A percentile compares a stretch with the other conserved stretches of the same genome.
These are phyloP conservation scores for Alternaria consortialis DNA, from an alignment of 2,329 filamentous ascomycete genomes.

Conservation along the genomic window DNA sequence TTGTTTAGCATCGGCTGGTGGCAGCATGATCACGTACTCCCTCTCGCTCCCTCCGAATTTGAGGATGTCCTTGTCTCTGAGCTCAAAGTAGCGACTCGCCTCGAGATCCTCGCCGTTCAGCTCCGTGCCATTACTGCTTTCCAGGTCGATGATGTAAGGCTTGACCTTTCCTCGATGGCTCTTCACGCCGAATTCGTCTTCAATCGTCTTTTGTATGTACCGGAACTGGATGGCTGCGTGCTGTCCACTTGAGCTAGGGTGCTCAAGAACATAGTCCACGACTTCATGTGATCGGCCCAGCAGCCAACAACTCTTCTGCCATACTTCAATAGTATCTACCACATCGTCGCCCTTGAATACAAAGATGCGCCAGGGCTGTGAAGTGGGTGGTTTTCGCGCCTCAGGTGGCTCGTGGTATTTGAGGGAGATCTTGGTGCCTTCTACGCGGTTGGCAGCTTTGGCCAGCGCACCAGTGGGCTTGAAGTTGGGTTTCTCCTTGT, in stretches of 20 bases:
- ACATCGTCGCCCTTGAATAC: conserved; percentile 87
- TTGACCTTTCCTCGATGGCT: conserved; percentile 57
- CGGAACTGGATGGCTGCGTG: conserved; percentile 96
- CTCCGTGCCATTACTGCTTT: conserved; percentile 88
- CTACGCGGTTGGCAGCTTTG: conserved; percentile 85
- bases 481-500: conserved; percentile 91
- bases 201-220: conserved; percentile 81
- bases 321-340: conserved; percentile 81
- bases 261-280: conserved; percentile 83
- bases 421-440: conserved; percentile 78
- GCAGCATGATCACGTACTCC: conserved; percentile 95
- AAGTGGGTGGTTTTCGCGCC: conserved; percentile 83
- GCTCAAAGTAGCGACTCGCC: conserved; percentile 81
- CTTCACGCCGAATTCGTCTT: conserved; percentile 76
- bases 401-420: conserved; percentile 98
- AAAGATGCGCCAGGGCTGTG: conserved; percentile 87
- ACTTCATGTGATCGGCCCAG: conserved; percentile 82
- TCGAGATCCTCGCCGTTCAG: conserved; percentile 81
- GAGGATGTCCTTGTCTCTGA: conserved; percentile 88
- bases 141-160: conserved; percentile 92
- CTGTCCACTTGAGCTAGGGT: conserved; percentile 93
- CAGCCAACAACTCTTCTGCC: conserved; percentile 85
- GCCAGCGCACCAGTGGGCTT: conserved; percentile 81
- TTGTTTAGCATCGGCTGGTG: conserved; percentile 44
- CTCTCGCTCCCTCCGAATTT: conserved; percentile 86